Evolutionary conservation across 495 filamentous ascomycete species (phyloP).

Genomic region (Aspergillus diversus): DNA sequence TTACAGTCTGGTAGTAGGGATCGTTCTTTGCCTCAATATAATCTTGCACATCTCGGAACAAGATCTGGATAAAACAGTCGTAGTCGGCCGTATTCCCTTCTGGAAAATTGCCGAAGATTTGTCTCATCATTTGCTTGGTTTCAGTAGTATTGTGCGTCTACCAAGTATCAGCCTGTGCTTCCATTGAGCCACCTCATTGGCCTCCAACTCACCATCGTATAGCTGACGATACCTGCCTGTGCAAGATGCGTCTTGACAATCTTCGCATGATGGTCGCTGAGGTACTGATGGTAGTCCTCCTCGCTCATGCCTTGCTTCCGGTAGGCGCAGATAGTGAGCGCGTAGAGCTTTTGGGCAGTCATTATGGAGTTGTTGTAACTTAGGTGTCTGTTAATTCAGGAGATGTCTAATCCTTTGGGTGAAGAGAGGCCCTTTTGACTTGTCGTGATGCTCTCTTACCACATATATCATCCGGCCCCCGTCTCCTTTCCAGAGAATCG

Average conservation of each 20-base stretch:
- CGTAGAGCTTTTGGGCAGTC: constrained; percentile 1
- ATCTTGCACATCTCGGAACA: constrained; percentile 14
- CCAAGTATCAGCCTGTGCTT: not conserved
- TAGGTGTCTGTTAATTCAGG: not conserved
- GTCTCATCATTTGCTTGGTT: constrained; percentile 4
- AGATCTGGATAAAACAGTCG: constrained; percentile 12
- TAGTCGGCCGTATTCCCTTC: not conserved
- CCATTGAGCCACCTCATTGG: not conserved
- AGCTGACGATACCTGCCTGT: constrained; percentile 9
- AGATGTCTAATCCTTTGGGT: not conserved
- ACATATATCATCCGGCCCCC: not conserved
- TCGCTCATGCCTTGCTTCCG: constrained; percentile 19
- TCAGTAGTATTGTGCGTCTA: constrained; percentile 8
- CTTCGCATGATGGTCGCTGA: constrained; percentile 7
- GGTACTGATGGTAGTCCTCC: constrained; percentile 17
- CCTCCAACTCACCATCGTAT: constrained; percentile 9
- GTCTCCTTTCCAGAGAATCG: not conserved
- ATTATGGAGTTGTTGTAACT: not conserved
- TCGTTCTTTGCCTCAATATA: constrained; percentile 12
- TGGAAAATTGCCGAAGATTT: not conserved
- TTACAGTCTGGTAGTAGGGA: constrained; percentile 9
- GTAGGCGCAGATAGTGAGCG: constrained; percentile 11
- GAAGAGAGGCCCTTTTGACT: not conserved
- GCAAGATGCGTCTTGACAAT: constrained; percentile 4
- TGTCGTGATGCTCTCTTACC: not conserved